Percentiles rank a stretch among this genome's conserved stretches.
These are phyloP conservation scores for Citrus inodora DNA, from an alignment of 345 rosid genomes.

Conservation along the genomic window DNA sequence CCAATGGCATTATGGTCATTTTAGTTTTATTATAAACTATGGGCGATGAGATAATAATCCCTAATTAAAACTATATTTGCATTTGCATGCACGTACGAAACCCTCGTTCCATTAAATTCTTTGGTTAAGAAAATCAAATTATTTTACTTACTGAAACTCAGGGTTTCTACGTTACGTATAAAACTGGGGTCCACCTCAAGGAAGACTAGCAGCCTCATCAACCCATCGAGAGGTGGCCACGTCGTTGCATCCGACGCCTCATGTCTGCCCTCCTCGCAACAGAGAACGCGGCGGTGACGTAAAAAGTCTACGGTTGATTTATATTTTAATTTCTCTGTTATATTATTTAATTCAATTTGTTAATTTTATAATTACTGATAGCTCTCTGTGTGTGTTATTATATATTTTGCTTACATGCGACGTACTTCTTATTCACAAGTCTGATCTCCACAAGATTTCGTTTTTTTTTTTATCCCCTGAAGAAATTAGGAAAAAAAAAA, in stretches of 20 bases:
- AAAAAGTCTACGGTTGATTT: not conserved
- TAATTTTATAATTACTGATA: not conserved
- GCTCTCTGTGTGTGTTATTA: not conserved
- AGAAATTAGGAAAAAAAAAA: not conserved
- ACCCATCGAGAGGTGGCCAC: conserved; percentile 8
- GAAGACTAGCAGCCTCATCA: not conserved
- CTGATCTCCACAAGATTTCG: conserved; percentile 2
- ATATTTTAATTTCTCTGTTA: not conserved
- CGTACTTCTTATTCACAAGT: not conserved
- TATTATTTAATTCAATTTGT: not conserved
- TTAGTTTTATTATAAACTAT: not conserved
- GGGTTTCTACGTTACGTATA: not conserved
- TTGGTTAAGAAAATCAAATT: not conserved
- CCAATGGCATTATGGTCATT: not conserved
- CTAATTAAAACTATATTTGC: not conserved
- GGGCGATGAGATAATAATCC: not conserved
- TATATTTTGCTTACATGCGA: not conserved
- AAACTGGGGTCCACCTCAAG: not conserved
- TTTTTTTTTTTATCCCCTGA: not conserved
- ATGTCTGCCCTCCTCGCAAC: not conserved
- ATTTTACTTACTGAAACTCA: not conserved
- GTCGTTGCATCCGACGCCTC: conserved; percentile 1
- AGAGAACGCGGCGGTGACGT: not conserved
- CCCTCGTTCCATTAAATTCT: not conserved
- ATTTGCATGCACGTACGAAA: conserved; percentile 9